Evolutionary conservation across 805 yeast genomes (phyloP).

Genomic region (Starmera caribaea): DNA sequence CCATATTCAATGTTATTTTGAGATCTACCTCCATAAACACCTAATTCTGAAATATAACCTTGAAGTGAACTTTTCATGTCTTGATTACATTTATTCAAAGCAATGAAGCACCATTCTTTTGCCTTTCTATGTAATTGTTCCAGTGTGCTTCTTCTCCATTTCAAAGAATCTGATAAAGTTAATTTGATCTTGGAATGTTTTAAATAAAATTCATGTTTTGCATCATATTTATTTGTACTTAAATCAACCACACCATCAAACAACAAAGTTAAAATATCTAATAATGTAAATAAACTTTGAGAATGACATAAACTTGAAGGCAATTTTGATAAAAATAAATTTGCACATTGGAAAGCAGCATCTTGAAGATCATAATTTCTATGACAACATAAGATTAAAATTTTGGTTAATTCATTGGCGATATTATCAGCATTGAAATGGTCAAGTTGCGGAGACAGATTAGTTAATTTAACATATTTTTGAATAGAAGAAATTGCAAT

Average conservation of each 20-base stretch:
- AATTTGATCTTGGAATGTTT: constrained; percentile 29
- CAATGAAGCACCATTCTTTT: constrained; percentile 53
- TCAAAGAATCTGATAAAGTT: constrained; percentile 62
- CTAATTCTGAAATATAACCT: constrained; percentile 52
- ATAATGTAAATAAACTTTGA: constrained; percentile 60
- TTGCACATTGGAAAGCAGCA: constrained; percentile 72
- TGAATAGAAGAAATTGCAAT: constrained; percentile 52
- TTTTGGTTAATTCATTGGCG: constrained; percentile 59
- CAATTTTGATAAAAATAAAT: constrained; percentile 47
- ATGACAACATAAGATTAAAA: constrained; percentile 69
- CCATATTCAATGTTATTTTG: constrained; percentile 56
- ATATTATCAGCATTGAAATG: constrained; percentile 48
- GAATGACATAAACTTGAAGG: constrained; percentile 79
- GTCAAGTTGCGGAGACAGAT: constrained; percentile 39
- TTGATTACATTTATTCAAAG: constrained; percentile 49
- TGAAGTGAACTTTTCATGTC: constrained; percentile 77
- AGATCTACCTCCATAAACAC: constrained; percentile 13
- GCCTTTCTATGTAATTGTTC: constrained; percentile 49
- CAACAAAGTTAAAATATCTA: constrained; percentile 71
- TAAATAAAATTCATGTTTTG: constrained; percentile 55
- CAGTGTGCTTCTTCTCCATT: constrained; percentile 66
- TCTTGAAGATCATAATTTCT: constrained; percentile 66
- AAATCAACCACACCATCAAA: constrained; percentile 79
- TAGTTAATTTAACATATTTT: constrained; percentile 43
- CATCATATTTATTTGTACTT: constrained; percentile 76